These are phyloP conservation scores for Colletotrichum nymphaeae DNA, from an alignment of 2,329 filamentous ascomycete species.

Conservation along the genomic window DNA sequence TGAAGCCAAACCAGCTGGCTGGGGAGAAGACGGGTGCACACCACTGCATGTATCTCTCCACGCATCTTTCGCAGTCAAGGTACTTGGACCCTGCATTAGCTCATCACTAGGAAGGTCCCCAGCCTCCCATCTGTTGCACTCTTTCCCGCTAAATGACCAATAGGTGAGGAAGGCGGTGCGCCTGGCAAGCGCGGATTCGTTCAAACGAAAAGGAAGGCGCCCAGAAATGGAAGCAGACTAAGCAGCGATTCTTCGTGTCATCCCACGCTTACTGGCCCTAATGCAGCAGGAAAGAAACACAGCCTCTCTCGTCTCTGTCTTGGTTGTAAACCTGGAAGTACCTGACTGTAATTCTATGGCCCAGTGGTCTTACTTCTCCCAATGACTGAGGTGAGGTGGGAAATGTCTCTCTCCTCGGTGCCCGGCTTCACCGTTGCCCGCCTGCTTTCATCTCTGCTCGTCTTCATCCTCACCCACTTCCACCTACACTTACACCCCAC, in stretches of 20 bases:
- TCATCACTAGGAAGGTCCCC: neutral
- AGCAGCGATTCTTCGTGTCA: neutral
- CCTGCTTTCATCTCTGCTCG: neutral
- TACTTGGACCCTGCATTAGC: conserved; percentile 10
- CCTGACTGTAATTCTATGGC: too few relatives aligned
- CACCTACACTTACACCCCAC: too few relatives aligned
- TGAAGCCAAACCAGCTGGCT: neutral
- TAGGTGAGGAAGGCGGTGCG: neutral
- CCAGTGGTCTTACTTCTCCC: neutral
- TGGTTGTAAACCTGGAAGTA: too few relatives aligned
- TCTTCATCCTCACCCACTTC: neutral
- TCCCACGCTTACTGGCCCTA: neutral
- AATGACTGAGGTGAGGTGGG: neutral
- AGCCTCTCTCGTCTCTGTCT: neutral
- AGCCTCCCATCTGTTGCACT: neutral
- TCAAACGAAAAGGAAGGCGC: neutral
- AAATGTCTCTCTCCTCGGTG: neutral
- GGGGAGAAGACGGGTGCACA: neutral
- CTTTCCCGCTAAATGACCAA: neutral
- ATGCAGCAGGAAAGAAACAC: neutral
- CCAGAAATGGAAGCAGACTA: neutral
- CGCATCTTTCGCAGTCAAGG: too few relatives aligned
- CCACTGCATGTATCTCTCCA: neutral
- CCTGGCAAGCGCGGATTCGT: neutral
- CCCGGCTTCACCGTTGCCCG: neutral